Percentiles rank a stretch among this genome's conserved stretches.
phyloP scores from a whole-genome alignment of 1,284 basidiomycete species.

The Flammula alnicola region DNA sequence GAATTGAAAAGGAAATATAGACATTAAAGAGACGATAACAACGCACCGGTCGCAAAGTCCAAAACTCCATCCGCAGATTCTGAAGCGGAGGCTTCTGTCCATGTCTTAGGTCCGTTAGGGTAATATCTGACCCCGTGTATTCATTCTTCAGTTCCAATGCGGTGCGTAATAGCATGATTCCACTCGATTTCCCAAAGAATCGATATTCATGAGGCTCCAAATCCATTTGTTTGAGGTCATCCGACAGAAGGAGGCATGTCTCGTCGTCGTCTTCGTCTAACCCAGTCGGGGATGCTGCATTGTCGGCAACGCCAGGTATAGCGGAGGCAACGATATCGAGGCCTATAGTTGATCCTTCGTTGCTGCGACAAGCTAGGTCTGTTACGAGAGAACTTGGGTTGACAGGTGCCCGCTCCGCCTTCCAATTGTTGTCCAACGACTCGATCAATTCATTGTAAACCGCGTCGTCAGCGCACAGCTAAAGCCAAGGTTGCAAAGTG shows the following conservation, averaged over 20 bases:
- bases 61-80: slow-evolving; percentile 42
- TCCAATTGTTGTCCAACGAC: slow-evolving; percentile 30
- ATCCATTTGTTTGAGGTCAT: slow-evolving; percentile 40
- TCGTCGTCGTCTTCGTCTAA: slow-evolving; percentile 39
- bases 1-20: background rate
- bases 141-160: slow-evolving; percentile 71
- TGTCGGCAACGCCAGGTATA: slow-evolving; percentile 31
- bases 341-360: slow-evolving; percentile 5
- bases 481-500: background rate
- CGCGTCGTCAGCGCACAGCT: slow-evolving; percentile 44
- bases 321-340: slow-evolving; percentile 31
- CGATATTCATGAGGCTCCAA: slow-evolving; percentile 44
- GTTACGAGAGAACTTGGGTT: slow-evolving; percentile 25
- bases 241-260: slow-evolving; percentile 39
- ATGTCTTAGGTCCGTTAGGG: background rate
- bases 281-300: slow-evolving; percentile 17
- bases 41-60: slow-evolving; percentile 44
- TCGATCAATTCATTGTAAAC: slow-evolving; percentile 25
- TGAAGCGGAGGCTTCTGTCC: slow-evolving; percentile 19
- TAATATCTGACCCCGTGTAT: slow-evolving; percentile 40
- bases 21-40: background rate
- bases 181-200: slow-evolving; percentile 78
- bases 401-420: slow-evolving; percentile 22
- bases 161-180: slow-evolving; percentile 64
- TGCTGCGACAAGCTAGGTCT: background rate